Base-by-base conservation (phyloP, 805 yeast genomes). In the Candida ponderosae region DNA sequence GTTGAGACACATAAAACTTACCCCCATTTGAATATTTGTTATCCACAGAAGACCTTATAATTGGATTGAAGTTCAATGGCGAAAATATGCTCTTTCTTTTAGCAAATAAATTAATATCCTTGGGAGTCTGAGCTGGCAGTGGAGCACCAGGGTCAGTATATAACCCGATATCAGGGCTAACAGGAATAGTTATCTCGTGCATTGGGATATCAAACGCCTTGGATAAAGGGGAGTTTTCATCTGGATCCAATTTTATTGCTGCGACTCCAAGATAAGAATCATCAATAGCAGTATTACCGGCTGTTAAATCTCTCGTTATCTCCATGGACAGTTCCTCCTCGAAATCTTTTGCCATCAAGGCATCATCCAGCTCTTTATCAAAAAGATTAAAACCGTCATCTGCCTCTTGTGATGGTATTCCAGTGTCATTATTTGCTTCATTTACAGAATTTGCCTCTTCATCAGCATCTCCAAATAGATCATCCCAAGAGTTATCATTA, bases 21-120 rank as follows among this genome's bases (percentile, higher is more conserved):
- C 98, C 98, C 6, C 98, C 98, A 44, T 72, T 71, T 11, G 81
- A 80, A 50, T 90, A 90, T 51, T 90, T 90, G 39, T 83, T 77
- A 53, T 90, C 97, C 29, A 90, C 79, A 40, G 74, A 77, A 33
- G 74, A 72, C 39, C 77, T 79, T 38, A 86, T 81, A 16, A 81
- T 71, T 1, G 96, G 95, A 48, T 85, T 82, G 60, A 88, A 89
- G 31, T 72, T 69, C 31, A 88, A 64, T 0, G 95, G 95, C 0
- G 95, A 84, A 58, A 87, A 89, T 0, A 81, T 76, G 31, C 95
- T 84, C 39, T 62, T 72, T 36, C 56, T 62, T 35, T 56, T 59
- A 24, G 6, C 14, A 13, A 13, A n/a, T 24, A 24, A 11, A 18
- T 41, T 47, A 1, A 40, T 20, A 10, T 63, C 71, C 31, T 54